Evolutionary conservation across 2,329 filamentous ascomycete species (phyloP).

Genomic region (Cladosporium sp.): DNA sequence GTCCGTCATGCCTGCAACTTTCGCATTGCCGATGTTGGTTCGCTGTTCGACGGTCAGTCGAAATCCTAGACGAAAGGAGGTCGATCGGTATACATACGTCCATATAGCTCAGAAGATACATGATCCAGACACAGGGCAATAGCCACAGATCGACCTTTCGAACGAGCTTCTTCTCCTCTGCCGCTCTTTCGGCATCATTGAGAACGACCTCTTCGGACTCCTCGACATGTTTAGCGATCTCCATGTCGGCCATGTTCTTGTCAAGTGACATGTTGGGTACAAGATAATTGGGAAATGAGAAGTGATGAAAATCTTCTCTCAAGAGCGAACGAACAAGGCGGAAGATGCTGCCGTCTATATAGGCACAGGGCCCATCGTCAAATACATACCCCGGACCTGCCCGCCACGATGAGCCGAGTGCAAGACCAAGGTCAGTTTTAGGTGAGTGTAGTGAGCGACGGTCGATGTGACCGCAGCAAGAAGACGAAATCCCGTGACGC

Average conservation of each 20-base stretch:
- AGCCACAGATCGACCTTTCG: slow-evolving; percentile 43
- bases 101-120: slow-evolving; percentile 49
- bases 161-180: slow-evolving; percentile 43
- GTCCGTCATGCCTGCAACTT: slow-evolving; percentile 47
- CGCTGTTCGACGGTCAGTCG: slow-evolving; percentile 14
- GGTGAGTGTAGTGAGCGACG: too few relatives aligned
- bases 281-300: background rate
- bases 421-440: too few relatives aligned
- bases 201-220: slow-evolving; percentile 13
- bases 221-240: slow-evolving; percentile 22
- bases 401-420: too few relatives aligned
- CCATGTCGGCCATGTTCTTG: background rate
- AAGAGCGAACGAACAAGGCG: background rate
- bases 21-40: slow-evolving; percentile 47
- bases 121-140: slow-evolving; percentile 47
- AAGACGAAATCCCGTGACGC: too few relatives aligned
- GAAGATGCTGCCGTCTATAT: background rate
- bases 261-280: background rate
- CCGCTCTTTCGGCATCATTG: slow-evolving; percentile 12
- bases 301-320: background rate
- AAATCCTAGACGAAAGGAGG: background rate
- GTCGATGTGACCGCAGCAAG: too few relatives aligned
- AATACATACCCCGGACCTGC: too few relatives aligned
- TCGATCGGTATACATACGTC: slow-evolving; percentile 25
- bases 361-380: background rate